Conservation (phyloP, 208 protist species). For the Leishmania turanica region DNA sequence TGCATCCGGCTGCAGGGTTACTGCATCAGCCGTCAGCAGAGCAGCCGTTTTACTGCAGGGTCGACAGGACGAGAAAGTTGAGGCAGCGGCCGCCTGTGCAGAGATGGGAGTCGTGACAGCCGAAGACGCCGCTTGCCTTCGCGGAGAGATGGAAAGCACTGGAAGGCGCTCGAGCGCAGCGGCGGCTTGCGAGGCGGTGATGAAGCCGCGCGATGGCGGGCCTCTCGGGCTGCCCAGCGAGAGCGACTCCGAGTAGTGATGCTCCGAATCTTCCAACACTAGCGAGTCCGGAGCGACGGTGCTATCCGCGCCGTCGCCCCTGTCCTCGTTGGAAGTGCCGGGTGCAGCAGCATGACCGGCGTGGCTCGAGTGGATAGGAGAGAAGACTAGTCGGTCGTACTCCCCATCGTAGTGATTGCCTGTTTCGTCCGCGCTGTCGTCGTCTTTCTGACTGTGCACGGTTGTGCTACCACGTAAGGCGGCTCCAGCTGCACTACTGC, state of each 20-base stretch:
- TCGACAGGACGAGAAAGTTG: background rate
- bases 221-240: background rate
- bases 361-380: background rate
- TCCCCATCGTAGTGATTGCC: slow-evolving; percentile 6
- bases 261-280: background rate
- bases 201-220: background rate
- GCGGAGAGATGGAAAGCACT: background rate
- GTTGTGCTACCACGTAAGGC: background rate
- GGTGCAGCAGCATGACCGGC: background rate
- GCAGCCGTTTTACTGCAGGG: background rate
- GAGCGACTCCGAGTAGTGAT: background rate
- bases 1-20: slow-evolving; percentile 5
- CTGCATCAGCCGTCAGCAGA: background rate
- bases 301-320: background rate
- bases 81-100: background rate
- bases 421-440: background rate
- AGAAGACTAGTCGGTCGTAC: slow-evolving; percentile 18
- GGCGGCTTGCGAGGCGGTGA: slow-evolving; percentile 9
- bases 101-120: background rate
- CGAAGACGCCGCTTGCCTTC: background rate
- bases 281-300: background rate
- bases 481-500: background rate
- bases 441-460: background rate
- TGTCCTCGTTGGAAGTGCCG: background rate
- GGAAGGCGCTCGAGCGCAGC: slow-evolving; percentile 9